Evolutionary conservation across 768 basidiomycete species (phyloP).

Genomic region (Pisolithus sp.): DNA sequence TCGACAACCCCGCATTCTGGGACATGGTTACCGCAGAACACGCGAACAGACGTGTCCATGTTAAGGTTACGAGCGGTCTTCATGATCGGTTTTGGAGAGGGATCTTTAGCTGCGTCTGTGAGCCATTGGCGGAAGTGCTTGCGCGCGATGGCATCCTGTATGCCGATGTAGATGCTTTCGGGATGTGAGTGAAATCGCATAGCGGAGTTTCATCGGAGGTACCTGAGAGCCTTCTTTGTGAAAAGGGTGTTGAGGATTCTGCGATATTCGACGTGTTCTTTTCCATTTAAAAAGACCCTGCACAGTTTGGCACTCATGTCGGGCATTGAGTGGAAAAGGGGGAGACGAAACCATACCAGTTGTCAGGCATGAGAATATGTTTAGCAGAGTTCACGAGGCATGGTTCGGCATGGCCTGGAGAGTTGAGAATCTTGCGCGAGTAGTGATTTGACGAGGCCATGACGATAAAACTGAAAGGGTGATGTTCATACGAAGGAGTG

Average conservation of each 20-base stretch:
- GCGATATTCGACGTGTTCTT: slow-evolving; percentile 89
- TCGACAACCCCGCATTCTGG: slow-evolving; percentile 70
- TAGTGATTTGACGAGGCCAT: slow-evolving; percentile 94
- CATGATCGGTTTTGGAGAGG: slow-evolving; percentile 64
- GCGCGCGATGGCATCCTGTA: slow-evolving; percentile 80
- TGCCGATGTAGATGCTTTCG: slow-evolving; percentile 69
- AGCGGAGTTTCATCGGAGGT: background rate
- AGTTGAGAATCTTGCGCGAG: slow-evolving; percentile 93
- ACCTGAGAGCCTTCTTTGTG: slow-evolving; percentile 91
- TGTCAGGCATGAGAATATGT: slow-evolving; percentile 73
- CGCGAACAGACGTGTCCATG: slow-evolving; percentile 94
- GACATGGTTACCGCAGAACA: slow-evolving; percentile 92
- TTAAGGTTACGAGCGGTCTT: slow-evolving; percentile 88
- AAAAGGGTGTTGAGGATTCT: slow-evolving; percentile 86
- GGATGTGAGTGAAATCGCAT: background rate
- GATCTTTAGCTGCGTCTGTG: slow-evolving; percentile 40
- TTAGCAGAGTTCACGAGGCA: slow-evolving; percentile 92
- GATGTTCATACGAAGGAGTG: slow-evolving; percentile 5
- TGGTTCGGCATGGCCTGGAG: slow-evolving; percentile 86
- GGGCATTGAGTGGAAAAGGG: background rate
- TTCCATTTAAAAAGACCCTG: slow-evolving; percentile 98
- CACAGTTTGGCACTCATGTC: background rate
- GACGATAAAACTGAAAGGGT: slow-evolving; percentile 84
- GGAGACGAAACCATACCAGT: slow-evolving; percentile 55
- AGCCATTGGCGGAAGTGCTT: slow-evolving; percentile 75